Percentiles rank a stretch among this genome's conserved stretches.
These are phyloP conservation scores for Syzygium grande DNA, from an alignment of 345 rosid species.

Conservation along the genomic window DNA sequence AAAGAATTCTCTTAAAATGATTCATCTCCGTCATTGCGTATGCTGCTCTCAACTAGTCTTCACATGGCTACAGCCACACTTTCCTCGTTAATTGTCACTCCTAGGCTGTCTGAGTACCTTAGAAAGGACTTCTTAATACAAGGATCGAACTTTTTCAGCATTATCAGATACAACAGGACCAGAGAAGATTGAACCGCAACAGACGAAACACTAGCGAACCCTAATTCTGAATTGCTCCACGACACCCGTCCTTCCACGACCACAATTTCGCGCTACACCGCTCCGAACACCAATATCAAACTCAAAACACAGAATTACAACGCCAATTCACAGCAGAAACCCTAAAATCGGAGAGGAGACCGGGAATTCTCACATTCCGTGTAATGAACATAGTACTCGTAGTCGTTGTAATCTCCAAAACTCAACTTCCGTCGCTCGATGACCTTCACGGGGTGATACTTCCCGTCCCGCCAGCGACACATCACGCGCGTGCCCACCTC, in stretches of 20 bases:
- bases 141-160: background rate
- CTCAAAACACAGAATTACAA: background rate
- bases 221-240: background rate
- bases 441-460: constrained; percentile 92
- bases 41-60: background rate
- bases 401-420: constrained; percentile 45
- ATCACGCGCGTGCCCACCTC: constrained; percentile 95
- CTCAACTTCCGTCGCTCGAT: constrained; percentile 77
- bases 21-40: background rate
- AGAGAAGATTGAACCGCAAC: background rate
- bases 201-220: background rate
- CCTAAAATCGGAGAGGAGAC: background rate
- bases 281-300: background rate
- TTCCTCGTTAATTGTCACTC: background rate
- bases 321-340: background rate
- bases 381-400: constrained; percentile 97
- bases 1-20: background rate
- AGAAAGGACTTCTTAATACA: background rate
- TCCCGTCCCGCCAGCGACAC: constrained; percentile 98
- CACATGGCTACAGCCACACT: background rate
- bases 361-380: constrained; percentile 68
- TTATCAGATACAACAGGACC: background rate
- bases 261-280: background rate
- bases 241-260: background rate
- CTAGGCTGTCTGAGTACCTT: background rate